A percentile compares a stretch with the other conserved stretches of the same genome.
Evolutionary conservation across 2,329 filamentous ascomycete species (phyloP).

Genomic region (Fusarium illudens): DNA sequence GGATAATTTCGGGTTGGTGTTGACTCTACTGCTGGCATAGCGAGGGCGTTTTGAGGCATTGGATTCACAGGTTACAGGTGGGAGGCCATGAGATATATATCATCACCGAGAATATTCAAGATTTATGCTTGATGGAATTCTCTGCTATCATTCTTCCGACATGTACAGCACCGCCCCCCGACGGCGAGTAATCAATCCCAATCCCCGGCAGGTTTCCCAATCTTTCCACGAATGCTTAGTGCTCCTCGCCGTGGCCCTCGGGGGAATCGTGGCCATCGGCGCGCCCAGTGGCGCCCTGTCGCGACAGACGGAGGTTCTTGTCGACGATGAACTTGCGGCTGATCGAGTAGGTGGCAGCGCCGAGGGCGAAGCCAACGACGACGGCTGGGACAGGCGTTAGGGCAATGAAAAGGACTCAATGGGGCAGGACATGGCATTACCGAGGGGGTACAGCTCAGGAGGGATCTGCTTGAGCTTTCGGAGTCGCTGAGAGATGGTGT

Average conservation of each 20-base stretch:
- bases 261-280: slow-evolving; percentile 46
- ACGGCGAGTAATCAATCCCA: slow-evolving; percentile 32
- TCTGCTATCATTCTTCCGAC: slow-evolving; percentile 37
- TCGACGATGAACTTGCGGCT: slow-evolving; percentile 84
- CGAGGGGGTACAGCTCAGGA: slow-evolving; percentile 92
- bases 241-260: slow-evolving; percentile 38
- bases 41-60: slow-evolving; percentile 54
- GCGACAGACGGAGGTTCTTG: slow-evolving; percentile 88
- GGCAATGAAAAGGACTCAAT: slow-evolving; percentile 20
- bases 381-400: slow-evolving; percentile 65
- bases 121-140: slow-evolving; percentile 38
- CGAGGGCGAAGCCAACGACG: slow-evolving; percentile 85
- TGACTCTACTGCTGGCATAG: slow-evolving; percentile 51
- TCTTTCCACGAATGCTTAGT: slow-evolving; percentile 34
- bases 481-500: slow-evolving; percentile 95
- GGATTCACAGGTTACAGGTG: slow-evolving; percentile 35
- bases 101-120: slow-evolving; percentile 38
- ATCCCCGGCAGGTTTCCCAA: slow-evolving; percentile 18
- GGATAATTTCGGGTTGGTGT: slow-evolving; percentile 16
- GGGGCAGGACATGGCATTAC: slow-evolving; percentile 58
- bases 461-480: slow-evolving; percentile 90
- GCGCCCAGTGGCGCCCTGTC: slow-evolving; percentile 64
- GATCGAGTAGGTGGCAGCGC: slow-evolving; percentile 84
- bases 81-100: slow-evolving; percentile 37
- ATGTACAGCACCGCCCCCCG: slow-evolving; percentile 38